phyloP scores from a whole-genome alignment of 176 grass and related monocot species.

The Eremochloa ophiuroides region DNA sequence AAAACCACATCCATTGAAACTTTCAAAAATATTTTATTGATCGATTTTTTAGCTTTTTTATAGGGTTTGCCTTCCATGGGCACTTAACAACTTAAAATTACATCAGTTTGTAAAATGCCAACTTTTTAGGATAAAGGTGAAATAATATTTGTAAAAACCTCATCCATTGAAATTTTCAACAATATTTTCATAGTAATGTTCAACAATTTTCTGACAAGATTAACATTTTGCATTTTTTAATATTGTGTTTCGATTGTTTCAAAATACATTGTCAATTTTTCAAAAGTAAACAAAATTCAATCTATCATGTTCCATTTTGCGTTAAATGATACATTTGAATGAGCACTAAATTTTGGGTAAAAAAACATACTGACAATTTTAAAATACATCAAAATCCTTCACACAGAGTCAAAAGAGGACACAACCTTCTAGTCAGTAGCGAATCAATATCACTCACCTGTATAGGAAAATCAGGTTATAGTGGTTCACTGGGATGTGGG shows the following conservation, averaged over 20 bases:
- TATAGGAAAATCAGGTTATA: not conserved
- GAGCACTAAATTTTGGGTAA: not conserved
- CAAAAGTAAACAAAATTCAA: not conserved
- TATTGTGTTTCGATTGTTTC: too few species aligned
- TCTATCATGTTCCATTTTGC: not conserved
- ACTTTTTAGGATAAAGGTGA: too few species aligned
- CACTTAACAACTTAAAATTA: too few species aligned
- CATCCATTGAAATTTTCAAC: too few species aligned
- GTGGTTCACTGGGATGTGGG: not conserved
- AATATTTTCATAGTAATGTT: not conserved
- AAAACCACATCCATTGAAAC: too few species aligned
- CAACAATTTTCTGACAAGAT: not conserved
- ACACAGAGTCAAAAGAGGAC: not conserved
- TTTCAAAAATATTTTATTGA: too few species aligned
- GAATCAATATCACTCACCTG: not conserved
- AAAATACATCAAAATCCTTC: not conserved
- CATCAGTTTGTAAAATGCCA: too few species aligned
- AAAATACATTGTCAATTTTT: too few species aligned
- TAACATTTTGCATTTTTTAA: not conserved
- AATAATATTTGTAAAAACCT: too few species aligned
- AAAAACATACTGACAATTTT: not conserved
- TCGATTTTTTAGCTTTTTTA: too few species aligned
- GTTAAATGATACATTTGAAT: not conserved
- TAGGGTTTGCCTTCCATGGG: too few species aligned
- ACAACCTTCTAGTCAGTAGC: too few species aligned